phyloP scores from a whole-genome alignment of 2,329 filamentous ascomycete species.

The Cadophora sp. region DNA sequence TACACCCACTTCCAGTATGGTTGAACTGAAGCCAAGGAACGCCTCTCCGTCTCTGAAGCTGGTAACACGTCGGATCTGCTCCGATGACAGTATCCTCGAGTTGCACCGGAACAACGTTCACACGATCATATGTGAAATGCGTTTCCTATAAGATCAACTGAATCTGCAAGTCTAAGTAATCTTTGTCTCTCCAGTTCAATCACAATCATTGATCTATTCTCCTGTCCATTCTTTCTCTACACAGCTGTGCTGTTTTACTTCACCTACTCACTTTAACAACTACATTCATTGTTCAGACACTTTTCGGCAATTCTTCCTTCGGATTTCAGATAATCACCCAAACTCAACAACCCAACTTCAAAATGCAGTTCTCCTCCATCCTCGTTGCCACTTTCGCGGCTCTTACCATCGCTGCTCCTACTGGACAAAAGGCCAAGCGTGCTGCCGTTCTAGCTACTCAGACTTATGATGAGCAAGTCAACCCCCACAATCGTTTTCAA shows the following conservation, averaged over 20 bases:
- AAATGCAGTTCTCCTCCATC: constrained; percentile 22
- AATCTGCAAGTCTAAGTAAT: not conserved
- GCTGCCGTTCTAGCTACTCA: constrained; percentile 19
- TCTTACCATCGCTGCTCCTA: constrained; percentile 23
- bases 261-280: constrained; percentile 9
- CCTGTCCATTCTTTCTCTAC: constrained; percentile 20
- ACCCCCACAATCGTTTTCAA: too few relatives aligned
- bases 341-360: constrained; percentile 10
- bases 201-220: constrained; percentile 16
- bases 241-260: constrained; percentile 28
- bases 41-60: not conserved
- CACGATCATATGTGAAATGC: constrained; percentile 9
- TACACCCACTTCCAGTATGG: not conserved
- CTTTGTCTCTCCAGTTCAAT: constrained; percentile 24
- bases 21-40: constrained; percentile 13
- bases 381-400: constrained; percentile 21
- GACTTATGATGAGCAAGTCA: constrained; percentile 24
- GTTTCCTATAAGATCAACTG: constrained; percentile 24
- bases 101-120: not conserved
- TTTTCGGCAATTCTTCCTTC: not conserved
- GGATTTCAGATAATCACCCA: constrained; percentile 11
- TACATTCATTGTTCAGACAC: constrained; percentile 15
- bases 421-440: constrained; percentile 17
- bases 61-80: constrained; percentile 5
- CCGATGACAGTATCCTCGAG: not conserved